Percentiles rank a stretch among this genome's conserved stretches.
Evolutionary conservation across 192 early-diverging fungal genomes (phyloP).

Genomic region (Coemansia sp.): DNA sequence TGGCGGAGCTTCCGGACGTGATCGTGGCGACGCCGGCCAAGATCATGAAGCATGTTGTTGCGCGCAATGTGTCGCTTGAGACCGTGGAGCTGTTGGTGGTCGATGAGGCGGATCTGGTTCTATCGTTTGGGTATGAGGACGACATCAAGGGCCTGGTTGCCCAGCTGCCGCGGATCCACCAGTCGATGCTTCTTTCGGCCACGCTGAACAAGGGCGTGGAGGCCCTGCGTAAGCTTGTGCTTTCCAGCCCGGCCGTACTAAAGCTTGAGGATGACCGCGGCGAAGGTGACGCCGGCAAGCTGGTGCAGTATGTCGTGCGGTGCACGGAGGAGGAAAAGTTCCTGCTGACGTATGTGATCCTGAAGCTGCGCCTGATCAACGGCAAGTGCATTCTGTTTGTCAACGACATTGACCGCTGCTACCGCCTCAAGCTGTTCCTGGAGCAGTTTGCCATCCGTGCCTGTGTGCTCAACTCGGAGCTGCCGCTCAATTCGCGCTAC

Average conservation of each 20-base stretch:
- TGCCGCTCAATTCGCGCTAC: constrained; percentile 85
- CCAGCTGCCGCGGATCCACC: constrained; percentile 79
- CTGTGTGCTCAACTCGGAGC: constrained; percentile 90
- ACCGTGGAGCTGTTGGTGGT: constrained; percentile 81
- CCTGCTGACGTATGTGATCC: constrained; percentile 77
- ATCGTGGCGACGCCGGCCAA: constrained; percentile 83
- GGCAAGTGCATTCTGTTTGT: constrained; percentile 95
- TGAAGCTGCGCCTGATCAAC: constrained; percentile 84
- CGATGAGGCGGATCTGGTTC: constrained; percentile 93
- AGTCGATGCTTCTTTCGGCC: constrained; percentile 91
- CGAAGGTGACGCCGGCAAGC: constrained; percentile 40
- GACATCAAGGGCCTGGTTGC: constrained; percentile 74
- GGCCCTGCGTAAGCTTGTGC: constrained; percentile 72
- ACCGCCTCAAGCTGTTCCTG: constrained; percentile 86
- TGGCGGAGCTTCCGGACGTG: constrained; percentile 81
- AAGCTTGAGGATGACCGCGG: constrained; percentile 76
- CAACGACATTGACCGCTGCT: constrained; percentile 90
- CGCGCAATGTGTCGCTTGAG: constrained; percentile 51
- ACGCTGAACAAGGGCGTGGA: constrained; percentile 88
- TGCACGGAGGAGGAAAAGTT: constrained; percentile 82
- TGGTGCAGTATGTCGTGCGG: constrained; percentile 74
- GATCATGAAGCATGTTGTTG: constrained; percentile 68
- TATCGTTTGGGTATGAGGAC: constrained; percentile 90
- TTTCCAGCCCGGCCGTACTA: constrained; percentile 82
- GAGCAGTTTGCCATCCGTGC: constrained; percentile 93